These are phyloP conservation scores for Tagetes patula DNA, from an alignment of 129 eudicot genomes.

Conservation along the genomic window DNA sequence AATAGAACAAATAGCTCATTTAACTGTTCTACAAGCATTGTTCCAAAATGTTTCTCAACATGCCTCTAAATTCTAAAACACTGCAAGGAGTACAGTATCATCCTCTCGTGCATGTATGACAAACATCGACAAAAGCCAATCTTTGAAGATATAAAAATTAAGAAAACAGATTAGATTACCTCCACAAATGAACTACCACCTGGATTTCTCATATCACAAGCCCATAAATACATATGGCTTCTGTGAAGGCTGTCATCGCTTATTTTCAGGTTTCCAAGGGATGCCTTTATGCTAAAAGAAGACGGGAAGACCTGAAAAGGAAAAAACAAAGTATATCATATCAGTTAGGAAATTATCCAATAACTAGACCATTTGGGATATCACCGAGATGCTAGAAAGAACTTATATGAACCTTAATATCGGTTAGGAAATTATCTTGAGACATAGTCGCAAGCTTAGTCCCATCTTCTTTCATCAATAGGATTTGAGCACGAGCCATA, in stretches of 20 bases:
- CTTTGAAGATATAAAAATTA: not conserved
- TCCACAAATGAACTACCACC: conserved; percentile 99
- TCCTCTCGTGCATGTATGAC: not conserved
- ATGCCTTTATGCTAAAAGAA: conserved; percentile 94
- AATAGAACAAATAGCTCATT: not conserved
- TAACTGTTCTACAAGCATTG: not conserved
- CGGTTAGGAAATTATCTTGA: conserved; percentile 87
- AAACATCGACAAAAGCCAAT: conserved; percentile 11
- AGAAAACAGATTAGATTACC: conserved; percentile 45
- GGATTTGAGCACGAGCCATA: conserved; percentile 89
- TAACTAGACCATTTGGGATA: conserved; percentile 11
- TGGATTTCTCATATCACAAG: conserved; percentile 98
- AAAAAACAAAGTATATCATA: conserved; percentile 15
- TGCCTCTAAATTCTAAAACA: not conserved
- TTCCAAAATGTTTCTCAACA: not conserved
- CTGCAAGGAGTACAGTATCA: not conserved
- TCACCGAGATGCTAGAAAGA: not conserved
- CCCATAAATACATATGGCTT: conserved; percentile 82
- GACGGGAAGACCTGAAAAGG: conserved; percentile 83
- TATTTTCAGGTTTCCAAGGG: conserved; percentile 90
- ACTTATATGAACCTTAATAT: conserved; percentile 62
- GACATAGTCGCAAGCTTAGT: conserved; percentile 86
- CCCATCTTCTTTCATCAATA: conserved; percentile 86
- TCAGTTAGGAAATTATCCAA: not conserved
- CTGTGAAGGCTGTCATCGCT: conserved; percentile 85